Evolutionary conservation across 2,329 filamentous ascomycete species (phyloP).

Genomic region (Colletotrichum acutatum): DNA sequence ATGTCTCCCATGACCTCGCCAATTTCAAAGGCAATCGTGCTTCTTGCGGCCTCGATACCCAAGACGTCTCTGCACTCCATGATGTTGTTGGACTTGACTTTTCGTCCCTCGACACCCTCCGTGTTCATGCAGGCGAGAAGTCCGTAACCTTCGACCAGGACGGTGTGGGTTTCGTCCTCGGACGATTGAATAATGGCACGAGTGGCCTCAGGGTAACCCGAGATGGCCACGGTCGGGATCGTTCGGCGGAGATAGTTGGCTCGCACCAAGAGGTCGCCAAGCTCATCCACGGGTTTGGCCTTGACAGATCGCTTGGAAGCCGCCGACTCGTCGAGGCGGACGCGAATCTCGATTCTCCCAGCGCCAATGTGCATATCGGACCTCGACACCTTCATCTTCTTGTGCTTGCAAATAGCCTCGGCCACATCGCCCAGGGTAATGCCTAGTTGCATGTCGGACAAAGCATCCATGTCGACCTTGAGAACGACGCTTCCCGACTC

Average conservation of each 20-base stretch:
- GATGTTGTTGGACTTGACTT: conserved; percentile 83
- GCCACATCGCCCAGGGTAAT: conserved; percentile 80
- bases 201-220: conserved; percentile 86
- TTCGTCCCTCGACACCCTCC: conserved; percentile 84
- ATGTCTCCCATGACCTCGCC: conserved; percentile 90
- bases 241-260: conserved; percentile 87
- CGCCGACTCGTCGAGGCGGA: conserved; percentile 67
- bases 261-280: conserved; percentile 71
- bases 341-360: conserved; percentile 77
- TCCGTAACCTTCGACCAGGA: conserved; percentile 95
- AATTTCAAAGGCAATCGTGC: conserved; percentile 91
- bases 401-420: conserved; percentile 80
- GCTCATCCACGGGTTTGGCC: conserved; percentile 57
- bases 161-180: conserved; percentile 74
- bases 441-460: conserved; percentile 85
- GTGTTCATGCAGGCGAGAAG: conserved; percentile 92
- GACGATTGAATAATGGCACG: conserved; percentile 91
- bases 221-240: conserved; percentile 85
- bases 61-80: conserved; percentile 90
- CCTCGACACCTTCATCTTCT: conserved; percentile 81
- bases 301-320: conserved; percentile 58
- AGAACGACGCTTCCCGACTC: conserved; percentile 82
- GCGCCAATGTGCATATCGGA: conserved; percentile 72
- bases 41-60: conserved; percentile 93
- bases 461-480: conserved; percentile 81